Evolutionary conservation across 2,329 filamentous ascomycete species (phyloP), one percentile per base, ranked within the genome.

Genomic region (Ceratocystis smalleyi): DNA sequence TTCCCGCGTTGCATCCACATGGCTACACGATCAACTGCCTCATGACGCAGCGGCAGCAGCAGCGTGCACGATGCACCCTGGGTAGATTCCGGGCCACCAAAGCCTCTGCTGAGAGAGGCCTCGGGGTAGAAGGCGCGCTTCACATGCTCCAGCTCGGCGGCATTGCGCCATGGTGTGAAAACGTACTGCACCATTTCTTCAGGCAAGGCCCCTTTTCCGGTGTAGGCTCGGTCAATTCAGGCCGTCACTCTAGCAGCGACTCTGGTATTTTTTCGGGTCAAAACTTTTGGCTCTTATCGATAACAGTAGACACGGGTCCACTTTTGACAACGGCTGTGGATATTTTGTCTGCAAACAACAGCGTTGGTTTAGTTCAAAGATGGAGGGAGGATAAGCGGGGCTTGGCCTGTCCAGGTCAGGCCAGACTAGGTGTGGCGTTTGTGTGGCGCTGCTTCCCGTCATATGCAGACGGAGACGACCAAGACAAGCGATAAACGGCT

Each of bases 1-100:
- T 83, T 83, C 68, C 85, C 85, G 71, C 87, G 82, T 70, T 86
- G 81, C 79, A 87, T 83, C 86, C 86, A 88, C 74, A 85, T 80
- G 51, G 80, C 79, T 60, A 85, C 82, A 61, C 79, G 77, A 61
- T 81, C 79, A 60, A 85, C 81, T 65, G 82, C 79, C 61, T 71
- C 69, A 67, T 77, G 74, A 57, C 63, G 61, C 15, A 19, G 43
- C 30, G 60, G 19, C 59, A 59, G 55, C 15, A n/a, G 43, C 35
- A 60, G 22, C 59, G 7, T 43, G 43, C 45, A 45, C 54, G 55
- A 64, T 7, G 15, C 43, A 17, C 12, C 67, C 62, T 43, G 35
- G 27, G 45, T 59, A 49, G 35, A 61, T 43, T 22, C 12, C n/a
- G 45, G 27, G 10, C 40, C 8, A 8, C 17, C 19, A 10, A 19